Percentiles rank a stretch among this genome's conserved stretches.
Conservation (phyloP, 2,329 filamentous ascomycete genomes). For the Conoideocrella luteorostrata region DNA sequence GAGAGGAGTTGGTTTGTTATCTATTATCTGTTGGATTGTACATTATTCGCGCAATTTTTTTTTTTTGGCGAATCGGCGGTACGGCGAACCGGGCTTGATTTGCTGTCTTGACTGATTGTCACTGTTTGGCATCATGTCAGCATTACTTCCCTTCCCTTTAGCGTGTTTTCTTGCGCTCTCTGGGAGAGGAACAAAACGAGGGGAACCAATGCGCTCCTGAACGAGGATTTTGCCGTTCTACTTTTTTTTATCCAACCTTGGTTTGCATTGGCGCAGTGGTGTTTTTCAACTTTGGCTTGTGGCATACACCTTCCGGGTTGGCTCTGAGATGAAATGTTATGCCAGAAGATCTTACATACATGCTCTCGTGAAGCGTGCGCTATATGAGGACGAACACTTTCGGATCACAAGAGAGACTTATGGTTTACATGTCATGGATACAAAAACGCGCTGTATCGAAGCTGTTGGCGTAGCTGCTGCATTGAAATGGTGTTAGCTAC, state of each 20-base stretch:
- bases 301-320: slow-evolving; percentile 20
- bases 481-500: slow-evolving; percentile 12
- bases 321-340: slow-evolving; percentile 15
- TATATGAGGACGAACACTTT: slow-evolving; percentile 5
- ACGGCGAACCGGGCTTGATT: slow-evolving; percentile 26
- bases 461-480: slow-evolving; percentile 8
- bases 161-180: slow-evolving; percentile 1
- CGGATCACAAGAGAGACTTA: slow-evolving; percentile 3
- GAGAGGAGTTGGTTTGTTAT: slow-evolving; percentile 16
- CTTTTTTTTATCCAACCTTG: slow-evolving; percentile 1
- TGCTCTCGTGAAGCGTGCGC: neutral
- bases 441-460: slow-evolving; percentile 6
- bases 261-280: slow-evolving; percentile 15
- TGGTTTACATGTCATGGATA: slow-evolving; percentile 6
- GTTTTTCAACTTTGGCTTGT: slow-evolving; percentile 18
- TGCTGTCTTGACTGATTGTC: slow-evolving; percentile 14
- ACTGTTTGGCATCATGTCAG: slow-evolving; percentile 3
- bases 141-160: neutral
- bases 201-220: neutral
- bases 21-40: slow-evolving; percentile 32
- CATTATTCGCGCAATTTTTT: slow-evolving; percentile 30
- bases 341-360: neutral
- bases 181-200: neutral
- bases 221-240: slow-evolving; percentile 3
- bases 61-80: slow-evolving; percentile 30